phyloP scores from a whole-genome alignment of 768 basidiomycete genomes.

The Calvatia gigantea region DNA sequence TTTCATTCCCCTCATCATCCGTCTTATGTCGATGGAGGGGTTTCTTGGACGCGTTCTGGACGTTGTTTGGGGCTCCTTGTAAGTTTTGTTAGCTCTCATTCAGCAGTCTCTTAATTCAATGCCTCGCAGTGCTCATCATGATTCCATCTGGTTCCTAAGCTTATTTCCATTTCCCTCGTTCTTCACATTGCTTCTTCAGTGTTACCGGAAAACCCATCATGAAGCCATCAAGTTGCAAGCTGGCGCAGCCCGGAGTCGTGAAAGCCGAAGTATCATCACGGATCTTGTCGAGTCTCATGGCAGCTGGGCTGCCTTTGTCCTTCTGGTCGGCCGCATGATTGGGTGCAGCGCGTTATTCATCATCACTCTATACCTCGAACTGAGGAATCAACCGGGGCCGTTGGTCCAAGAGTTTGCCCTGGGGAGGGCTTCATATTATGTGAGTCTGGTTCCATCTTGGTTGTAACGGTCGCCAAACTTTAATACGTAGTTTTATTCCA shows the following conservation, averaged over 20 bases:
- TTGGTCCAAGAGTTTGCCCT: background rate
- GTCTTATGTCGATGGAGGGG: background rate
- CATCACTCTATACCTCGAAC: background rate
- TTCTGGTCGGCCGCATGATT: conserved; percentile 44
- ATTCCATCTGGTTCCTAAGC: background rate
- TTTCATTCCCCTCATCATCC: background rate
- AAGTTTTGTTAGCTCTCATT: background rate
- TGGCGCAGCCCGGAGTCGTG: background rate
- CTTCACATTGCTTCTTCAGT: conserved; percentile 1
- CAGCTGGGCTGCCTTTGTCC: conserved; percentile 42
- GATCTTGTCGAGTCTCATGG: conserved; percentile 41
- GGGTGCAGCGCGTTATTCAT: conserved; percentile 41
- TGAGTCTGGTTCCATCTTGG: background rate
- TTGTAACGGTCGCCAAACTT: background rate
- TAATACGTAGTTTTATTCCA: background rate
- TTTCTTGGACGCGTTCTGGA: background rate
- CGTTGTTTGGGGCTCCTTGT: background rate
- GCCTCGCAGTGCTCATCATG: background rate
- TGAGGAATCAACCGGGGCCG: background rate
- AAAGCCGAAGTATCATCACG: background rate
- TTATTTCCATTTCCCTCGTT: background rate
- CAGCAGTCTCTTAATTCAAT: background rate
- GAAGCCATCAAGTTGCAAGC: background rate
- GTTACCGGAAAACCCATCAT: background rate
- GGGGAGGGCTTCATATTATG: background rate